Base-by-base conservation (phyloP, 306 rosid species). In the Citrullus mucosospermus region DNA sequence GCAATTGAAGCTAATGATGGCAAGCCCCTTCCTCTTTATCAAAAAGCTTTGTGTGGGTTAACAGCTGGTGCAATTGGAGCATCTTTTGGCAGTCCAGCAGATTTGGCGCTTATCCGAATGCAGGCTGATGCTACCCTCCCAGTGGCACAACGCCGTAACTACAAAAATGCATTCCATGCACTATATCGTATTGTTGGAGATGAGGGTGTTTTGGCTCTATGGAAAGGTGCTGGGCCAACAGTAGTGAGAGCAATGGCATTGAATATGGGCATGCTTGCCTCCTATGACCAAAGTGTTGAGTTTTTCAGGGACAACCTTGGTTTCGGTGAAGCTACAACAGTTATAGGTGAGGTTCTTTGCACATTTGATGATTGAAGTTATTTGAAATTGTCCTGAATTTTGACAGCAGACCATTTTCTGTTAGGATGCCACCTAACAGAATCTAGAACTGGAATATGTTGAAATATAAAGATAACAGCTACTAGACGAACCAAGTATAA, bases 11-110 rank as follows among this genome's bases (percentile, higher is more conserved):
- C 99, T 58, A 95, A 95, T 85, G 99, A 92, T 32, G 99, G 98
- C 78, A 95, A 95, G 97, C 99, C 99, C 60, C 87, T 95, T 74
- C 99, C 99, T 34, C 90, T 95, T 6, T 95, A 95, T 77, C 99
- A 95, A 88, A 95, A 95, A 82, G 99, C 99, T 78, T 82, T 95
- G 44, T 95, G 99, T 87, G 98, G 99, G 83, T 87, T 95, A 60
- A 92, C 99, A 79, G 99, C 99, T 59, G 99, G 99, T 85, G 99
- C 99, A 76, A 95, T 92, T 76, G 99, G 98, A 82, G 99, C 99
- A 70, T 38, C 80, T 74, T 83, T 92, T 82, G 99, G 99, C 72
- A 95, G 93, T 85, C 99, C 98, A 43, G 96, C 99, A 34, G 99
- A 95, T 89, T 84, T 95, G 86, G 98, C 99, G 32, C 99, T 95